Evolutionary conservation across 2,329 filamentous ascomycete genomes (phyloP), one percentile per base, ranked within the genome.

Genomic region (Penicillium sp.): DNA sequence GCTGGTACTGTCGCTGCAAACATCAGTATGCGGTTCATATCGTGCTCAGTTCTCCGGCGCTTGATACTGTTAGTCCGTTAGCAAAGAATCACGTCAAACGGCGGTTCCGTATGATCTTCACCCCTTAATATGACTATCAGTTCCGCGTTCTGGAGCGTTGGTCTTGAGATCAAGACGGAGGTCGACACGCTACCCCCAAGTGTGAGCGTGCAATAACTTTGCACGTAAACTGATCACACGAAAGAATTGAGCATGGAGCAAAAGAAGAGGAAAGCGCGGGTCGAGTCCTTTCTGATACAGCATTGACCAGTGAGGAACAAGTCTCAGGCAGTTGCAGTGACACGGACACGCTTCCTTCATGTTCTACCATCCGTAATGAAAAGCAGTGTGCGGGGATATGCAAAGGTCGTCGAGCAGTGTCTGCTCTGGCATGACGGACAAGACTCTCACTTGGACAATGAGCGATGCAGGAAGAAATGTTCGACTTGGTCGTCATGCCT

Each of bases 1-100:
- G 24, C 35, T 61, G 60, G 56, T 33, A 33, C 9, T 59, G 56
- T 33, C 22, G 33, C 3, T 55, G 56, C 33, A 35, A 39, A 22
- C 37, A 47, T 5, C 51, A 55, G 10, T 46, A 59, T 31, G 27
- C 31, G 22, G n/a, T 55, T 35, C 31, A 46, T 37, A 27, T 9
- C 27, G 24, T 46, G 13, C 24, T 31, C 43, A n/a, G 27, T 31
- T 18, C 18, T 6, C 40, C 18, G 22, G 19, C 40, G 10, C 10
- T 22, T 14, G 40, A 43, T 22, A 43, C 18, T 14, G 10, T 22
- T 43, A 10, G 22, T 19, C 40, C 19, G 40, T 43, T 13, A 14
- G 18, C 11, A 11, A 4, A 43, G 22, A 19, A 19, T 43, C 11
- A 11, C 11, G 11, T 10, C 4, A 43, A 22, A 6, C 11, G 9